A percentile compares a stretch with the other conserved stretches of the same genome.
Evolutionary conservation across 2,329 filamentous ascomycete species (phyloP).

Genomic region (Decorospora gaudefroyi): DNA sequence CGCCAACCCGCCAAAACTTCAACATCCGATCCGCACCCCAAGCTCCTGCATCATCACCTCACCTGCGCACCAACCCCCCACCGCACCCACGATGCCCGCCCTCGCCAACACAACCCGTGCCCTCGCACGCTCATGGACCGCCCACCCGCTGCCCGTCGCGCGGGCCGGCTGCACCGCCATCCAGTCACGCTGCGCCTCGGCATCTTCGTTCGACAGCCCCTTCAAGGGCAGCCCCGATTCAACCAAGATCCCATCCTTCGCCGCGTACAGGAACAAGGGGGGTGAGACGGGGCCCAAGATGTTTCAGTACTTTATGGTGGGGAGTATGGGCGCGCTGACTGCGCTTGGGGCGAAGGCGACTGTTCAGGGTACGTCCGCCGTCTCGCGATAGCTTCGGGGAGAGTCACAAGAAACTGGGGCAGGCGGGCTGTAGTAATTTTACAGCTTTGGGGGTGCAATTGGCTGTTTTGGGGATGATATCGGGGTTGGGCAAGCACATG

Average conservation of each 20-base stretch:
- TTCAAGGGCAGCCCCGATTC: conserved; percentile 58
- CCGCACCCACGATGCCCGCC: conserved; percentile 55
- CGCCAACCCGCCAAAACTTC: conserved; percentile 33
- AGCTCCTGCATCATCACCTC: conserved; percentile 26
- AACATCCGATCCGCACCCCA: conserved; percentile 28
- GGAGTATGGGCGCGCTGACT: conserved; percentile 86
- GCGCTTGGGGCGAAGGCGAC: conserved; percentile 97
- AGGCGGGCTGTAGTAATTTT: not conserved
- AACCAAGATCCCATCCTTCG: conserved; percentile 84
- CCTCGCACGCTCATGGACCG: conserved; percentile 54
- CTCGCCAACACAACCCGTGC: conserved; percentile 54
- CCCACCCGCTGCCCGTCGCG: conserved; percentile 53
- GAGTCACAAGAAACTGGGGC: conserved; percentile 12
- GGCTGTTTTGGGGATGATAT: conserved; percentile 38
- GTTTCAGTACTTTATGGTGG: conserved; percentile 98
- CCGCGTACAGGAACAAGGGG: conserved; percentile 77
- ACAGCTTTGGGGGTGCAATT: conserved; percentile 32
- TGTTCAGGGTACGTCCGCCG: conserved; percentile 77
- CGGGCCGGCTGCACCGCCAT: conserved; percentile 52
- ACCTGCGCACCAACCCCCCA: conserved; percentile 34
- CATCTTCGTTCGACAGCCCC: conserved; percentile 58
- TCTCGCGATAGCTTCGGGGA: conserved; percentile 13
- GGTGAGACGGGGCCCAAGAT: conserved; percentile 76
- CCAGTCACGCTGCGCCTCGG: conserved; percentile 52
- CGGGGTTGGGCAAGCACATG: conserved; percentile 25